A percentile compares a stretch with the other conserved stretches of the same genome.
Evolutionary conservation across 148 eudicot species (phyloP).

Genomic region (Persicaria maculosa): DNA sequence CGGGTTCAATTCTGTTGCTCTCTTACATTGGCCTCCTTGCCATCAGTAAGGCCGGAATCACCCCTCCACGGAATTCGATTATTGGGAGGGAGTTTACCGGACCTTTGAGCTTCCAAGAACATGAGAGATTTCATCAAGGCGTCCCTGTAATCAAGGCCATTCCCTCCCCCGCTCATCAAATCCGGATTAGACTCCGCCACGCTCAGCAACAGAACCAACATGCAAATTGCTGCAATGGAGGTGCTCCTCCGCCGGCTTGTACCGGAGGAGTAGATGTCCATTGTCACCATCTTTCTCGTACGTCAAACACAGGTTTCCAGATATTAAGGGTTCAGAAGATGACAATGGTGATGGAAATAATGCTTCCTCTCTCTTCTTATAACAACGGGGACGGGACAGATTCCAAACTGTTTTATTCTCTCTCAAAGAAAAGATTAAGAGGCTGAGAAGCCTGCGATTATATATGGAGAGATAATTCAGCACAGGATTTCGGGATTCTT

Average conservation of each 20-base stretch:
- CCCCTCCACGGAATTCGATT: constrained; percentile 74
- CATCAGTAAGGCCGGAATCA: constrained; percentile 81
- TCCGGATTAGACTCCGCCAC: neutral
- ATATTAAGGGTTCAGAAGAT: neutral
- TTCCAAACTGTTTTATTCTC: neutral
- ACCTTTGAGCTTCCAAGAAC: constrained; percentile 87
- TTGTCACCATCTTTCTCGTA: neutral
- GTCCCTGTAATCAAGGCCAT: constrained; percentile 41
- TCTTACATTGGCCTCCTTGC: constrained; percentile 51
- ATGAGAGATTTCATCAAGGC: constrained; percentile 67
- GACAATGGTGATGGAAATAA: neutral
- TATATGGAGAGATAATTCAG: too few relatives aligned
- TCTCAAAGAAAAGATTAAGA: neutral
- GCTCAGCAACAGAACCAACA: neutral
- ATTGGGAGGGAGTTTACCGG: constrained; percentile 69
- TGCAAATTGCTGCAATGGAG: neutral
- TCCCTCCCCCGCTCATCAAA: neutral
- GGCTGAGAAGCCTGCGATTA: too few relatives aligned
- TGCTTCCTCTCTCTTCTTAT: neutral
- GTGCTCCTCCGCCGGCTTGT: neutral
- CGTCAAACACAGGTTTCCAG: neutral
- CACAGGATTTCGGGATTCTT: too few relatives aligned
- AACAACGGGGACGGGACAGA: neutral
- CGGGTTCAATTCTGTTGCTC: too few relatives aligned
- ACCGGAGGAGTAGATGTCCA: neutral